Evolutionary conservation across 768 basidiomycete genomes (phyloP).

Genomic region (Porphyrellus cyaneotinctus): DNA sequence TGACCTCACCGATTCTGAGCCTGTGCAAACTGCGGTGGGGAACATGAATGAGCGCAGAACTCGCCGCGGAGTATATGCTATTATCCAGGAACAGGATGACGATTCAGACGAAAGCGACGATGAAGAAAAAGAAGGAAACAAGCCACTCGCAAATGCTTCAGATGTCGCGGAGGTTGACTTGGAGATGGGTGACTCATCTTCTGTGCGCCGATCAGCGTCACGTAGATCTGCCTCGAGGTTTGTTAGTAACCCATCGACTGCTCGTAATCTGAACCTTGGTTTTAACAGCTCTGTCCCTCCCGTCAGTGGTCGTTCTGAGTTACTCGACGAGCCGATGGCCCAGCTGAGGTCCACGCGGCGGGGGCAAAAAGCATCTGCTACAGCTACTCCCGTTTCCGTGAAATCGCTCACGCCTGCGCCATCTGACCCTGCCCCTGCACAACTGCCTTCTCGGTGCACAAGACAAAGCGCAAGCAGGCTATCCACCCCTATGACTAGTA

Average conservation of each 20-base stretch:
- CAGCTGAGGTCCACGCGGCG: constrained; percentile 56
- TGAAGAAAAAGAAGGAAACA: constrained; percentile 45
- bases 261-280: constrained; percentile 12
- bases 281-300: constrained; percentile 25
- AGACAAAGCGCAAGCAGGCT: constrained; percentile 31
- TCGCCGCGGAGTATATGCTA: constrained; percentile 76
- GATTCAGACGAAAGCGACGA: constrained; percentile 62
- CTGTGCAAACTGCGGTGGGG: constrained; percentile 44
- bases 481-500: constrained; percentile 29
- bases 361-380: constrained; percentile 44
- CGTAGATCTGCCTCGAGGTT: constrained; percentile 27
- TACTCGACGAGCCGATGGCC: constrained; percentile 22
- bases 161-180: constrained; percentile 51
- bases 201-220: constrained; percentile 20
- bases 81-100: constrained; percentile 54
- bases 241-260: constrained; percentile 7
- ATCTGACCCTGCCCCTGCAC: constrained; percentile 22
- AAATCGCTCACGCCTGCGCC: constrained; percentile 37
- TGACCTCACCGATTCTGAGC: constrained; percentile 36
- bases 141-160: constrained; percentile 43
- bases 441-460: constrained; percentile 26
- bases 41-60: constrained; percentile 80
- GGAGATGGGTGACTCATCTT: constrained; percentile 38
- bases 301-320: constrained; percentile 28
- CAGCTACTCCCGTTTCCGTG: constrained; percentile 44